These are phyloP conservation scores for Cyclocybe aegerita DNA, from an alignment of 768 basidiomycete species.

Conservation along the genomic window DNA sequence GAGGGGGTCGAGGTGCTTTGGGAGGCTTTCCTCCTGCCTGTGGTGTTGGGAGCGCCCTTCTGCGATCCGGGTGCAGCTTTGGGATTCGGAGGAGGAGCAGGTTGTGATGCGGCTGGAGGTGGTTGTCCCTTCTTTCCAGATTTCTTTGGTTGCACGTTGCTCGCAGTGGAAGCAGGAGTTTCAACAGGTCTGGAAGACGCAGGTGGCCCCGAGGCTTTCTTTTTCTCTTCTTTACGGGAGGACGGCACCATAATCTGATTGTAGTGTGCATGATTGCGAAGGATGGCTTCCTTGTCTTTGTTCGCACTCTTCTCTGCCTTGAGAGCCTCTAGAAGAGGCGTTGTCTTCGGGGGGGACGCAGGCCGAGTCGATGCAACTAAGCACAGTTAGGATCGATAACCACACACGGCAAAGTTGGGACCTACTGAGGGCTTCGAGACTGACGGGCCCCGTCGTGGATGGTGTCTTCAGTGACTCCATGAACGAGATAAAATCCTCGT, in stretches of 20 bases:
- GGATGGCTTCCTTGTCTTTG: slow-evolving; percentile 71
- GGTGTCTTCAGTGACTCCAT: slow-evolving; percentile 64
- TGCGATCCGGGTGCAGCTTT: slow-evolving; percentile 3
- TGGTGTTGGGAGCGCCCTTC: slow-evolving; percentile 8
- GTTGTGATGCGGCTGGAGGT: slow-evolving; percentile 3
- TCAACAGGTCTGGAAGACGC: slow-evolving; percentile 14
- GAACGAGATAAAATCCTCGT: slow-evolving; percentile 85
- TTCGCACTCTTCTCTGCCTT: slow-evolving; percentile 77
- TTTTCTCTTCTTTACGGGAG: slow-evolving; percentile 37
- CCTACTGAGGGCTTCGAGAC: slow-evolving; percentile 66
- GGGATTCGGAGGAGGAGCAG: slow-evolving; percentile 5
- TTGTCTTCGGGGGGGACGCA: slow-evolving; percentile 68
- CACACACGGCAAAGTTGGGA: slow-evolving; percentile 3
- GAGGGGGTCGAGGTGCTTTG: slow-evolving; percentile 13
- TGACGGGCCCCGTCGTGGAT: slow-evolving; percentile 49
- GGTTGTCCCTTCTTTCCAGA: slow-evolving; percentile 26
- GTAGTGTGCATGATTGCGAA: slow-evolving; percentile 73
- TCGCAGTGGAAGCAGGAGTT: slow-evolving; percentile 15
- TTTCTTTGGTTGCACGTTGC: slow-evolving; percentile 17
- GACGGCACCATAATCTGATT: slow-evolving; percentile 33
- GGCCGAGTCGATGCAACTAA: slow-evolving; percentile 67
- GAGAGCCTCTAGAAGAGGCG: slow-evolving; percentile 91
- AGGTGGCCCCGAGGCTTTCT: slow-evolving; percentile 18
- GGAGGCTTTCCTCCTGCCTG: slow-evolving; percentile 16
- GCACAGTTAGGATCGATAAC: slow-evolving; percentile 1